Base-by-base conservation (phyloP, 2,329 filamentous ascomycete genomes). In the Colletotrichum viniferum region DNA sequence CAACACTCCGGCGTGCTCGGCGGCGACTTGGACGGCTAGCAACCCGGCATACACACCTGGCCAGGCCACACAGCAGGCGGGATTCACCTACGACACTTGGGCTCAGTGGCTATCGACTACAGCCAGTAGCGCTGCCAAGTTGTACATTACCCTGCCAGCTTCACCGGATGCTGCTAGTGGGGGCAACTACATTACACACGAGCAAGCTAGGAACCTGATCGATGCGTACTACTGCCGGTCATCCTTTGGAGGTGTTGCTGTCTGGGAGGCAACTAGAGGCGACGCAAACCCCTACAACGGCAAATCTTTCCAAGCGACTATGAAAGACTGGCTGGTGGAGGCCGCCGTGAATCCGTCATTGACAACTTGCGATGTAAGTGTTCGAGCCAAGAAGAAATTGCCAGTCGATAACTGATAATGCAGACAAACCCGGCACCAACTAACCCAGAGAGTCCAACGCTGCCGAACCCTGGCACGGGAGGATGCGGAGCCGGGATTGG, bases 1-100 rank as follows among this genome's bases (percentile, higher is more conserved):
- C 82, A 88, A 88, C 80, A 88, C 88, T 78, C 81, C 82, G 0
- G 79, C 77, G 32, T 88, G 86, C 77, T 82, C 83, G 26, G 84
- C 83, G 21, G 80, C 74, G 4, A 75, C 74, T 8, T 77, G 76
- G 76, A 62, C 34, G 7, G 78, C 79, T 9, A 79, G 76, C 34
- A 78, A 84, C 77, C 56, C 78, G 5, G 48, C 68, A 14, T 84
- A 82, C 70, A 64, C 74, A 21, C 74, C 80, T 10, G 82, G 81
- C 10, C 64, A 56, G 24, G 7, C 71, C 2, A 72, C 56, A 14
- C 66, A 71, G 10, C 52, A 67, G 24, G 77, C 77, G 5, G 79
- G 78, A 9, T 83, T 84, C 77, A 84, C 81, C 1, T 84, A 80
- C 75, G 76, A 81, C 55, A 71, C 73, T 26, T 84, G 82, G 82